Evolutionary conservation across 345 rosid species (phyloP).

Genomic region (Litchi chinensis): DNA sequence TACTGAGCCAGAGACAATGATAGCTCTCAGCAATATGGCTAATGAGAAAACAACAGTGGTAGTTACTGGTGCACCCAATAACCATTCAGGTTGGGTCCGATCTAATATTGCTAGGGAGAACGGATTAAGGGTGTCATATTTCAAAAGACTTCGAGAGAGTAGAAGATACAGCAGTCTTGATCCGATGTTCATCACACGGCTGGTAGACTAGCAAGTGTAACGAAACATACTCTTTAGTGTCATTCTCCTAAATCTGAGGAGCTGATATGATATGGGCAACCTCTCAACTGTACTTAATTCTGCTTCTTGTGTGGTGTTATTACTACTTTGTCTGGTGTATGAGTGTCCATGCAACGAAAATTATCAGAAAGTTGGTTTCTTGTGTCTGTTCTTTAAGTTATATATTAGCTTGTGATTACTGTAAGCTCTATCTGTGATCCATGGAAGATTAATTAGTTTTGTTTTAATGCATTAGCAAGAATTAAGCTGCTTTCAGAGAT

Average conservation of each 20-base stretch:
- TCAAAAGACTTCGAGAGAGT: slow-evolving; percentile 31
- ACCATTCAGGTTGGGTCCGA: slow-evolving; percentile 29
- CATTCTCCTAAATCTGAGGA: background rate
- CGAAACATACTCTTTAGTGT: background rate
- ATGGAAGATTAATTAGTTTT: background rate
- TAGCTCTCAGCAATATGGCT: slow-evolving; percentile 38
- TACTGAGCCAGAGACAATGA: slow-evolving; percentile 43
- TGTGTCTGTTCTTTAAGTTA: too few relatives aligned
- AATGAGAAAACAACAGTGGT: slow-evolving; percentile 29
- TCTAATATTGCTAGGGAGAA: slow-evolving; percentile 31
- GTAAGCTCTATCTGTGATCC: background rate
- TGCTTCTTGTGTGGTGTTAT: background rate
- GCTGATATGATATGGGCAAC: background rate
- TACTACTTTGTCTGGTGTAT: background rate
- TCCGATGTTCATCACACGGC: slow-evolving; percentile 4
- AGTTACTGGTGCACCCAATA: slow-evolving; percentile 30
- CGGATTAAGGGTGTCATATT: slow-evolving; percentile 35
- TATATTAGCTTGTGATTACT: too few relatives aligned
- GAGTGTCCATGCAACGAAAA: background rate
- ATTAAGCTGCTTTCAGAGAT: too few relatives aligned
- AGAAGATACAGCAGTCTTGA: slow-evolving; percentile 15
- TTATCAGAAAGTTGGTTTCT: too few relatives aligned
- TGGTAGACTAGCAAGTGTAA: background rate
- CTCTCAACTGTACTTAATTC: background rate
- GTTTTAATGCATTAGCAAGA: too few relatives aligned